Conservation (phyloP, 768 basidiomycete genomes). For the Lactarius indigo region DNA sequence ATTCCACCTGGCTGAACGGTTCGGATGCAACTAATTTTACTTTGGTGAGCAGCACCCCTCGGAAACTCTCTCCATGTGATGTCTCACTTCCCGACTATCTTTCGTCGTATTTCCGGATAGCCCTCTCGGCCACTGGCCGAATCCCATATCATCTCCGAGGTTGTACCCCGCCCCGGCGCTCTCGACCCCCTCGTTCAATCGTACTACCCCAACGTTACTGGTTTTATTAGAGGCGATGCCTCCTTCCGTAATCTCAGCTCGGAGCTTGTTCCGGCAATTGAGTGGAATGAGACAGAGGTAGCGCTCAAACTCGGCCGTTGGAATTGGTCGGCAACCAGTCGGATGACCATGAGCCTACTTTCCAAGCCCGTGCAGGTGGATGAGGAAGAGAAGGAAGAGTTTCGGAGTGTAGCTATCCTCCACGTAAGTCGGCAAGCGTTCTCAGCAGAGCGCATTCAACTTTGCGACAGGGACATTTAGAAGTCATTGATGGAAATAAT, state of each 20-base stretch:
- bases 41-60: constrained; percentile 43
- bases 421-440: constrained; percentile 46
- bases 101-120: constrained; percentile 34
- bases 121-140: constrained; percentile 44
- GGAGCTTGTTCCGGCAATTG: constrained; percentile 33
- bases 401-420: constrained; percentile 52
- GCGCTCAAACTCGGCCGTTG: constrained; percentile 50
- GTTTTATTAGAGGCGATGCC: constrained; percentile 66
- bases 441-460: neutral
- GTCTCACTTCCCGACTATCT: too few relatives aligned
- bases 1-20: constrained; percentile 70
- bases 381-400: constrained; percentile 34
- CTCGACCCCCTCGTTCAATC: constrained; percentile 48
- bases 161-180: constrained; percentile 43
- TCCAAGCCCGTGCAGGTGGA: constrained; percentile 48
- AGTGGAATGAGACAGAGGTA: constrained; percentile 53
- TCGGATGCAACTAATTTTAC: constrained; percentile 56
- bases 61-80: neutral
- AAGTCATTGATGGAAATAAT: constrained; percentile 52
- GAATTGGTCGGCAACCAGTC: constrained; percentile 68
- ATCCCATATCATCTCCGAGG: constrained; percentile 45
- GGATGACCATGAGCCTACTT: constrained; percentile 60
- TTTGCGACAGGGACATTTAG: constrained; percentile 59
- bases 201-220: constrained; percentile 75
- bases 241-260: constrained; percentile 55